Evolutionary conservation across 768 basidiomycete genomes (phyloP), one percentile per base, ranked within the genome.

Genomic region (Mycena filopes): DNA sequence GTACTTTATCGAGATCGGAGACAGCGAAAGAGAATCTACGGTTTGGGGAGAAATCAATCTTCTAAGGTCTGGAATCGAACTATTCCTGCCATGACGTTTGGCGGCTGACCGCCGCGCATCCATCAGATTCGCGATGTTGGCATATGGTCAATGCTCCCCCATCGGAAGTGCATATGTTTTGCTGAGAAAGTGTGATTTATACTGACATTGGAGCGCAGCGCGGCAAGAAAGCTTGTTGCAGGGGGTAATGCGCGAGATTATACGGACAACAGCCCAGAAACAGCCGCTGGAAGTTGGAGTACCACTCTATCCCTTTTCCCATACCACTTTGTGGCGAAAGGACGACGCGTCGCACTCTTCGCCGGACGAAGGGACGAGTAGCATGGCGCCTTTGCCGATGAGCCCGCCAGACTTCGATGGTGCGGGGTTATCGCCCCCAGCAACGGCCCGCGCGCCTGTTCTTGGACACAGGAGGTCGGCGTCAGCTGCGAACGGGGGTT

Each of bases 1-100:
- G 73, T 89, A 92, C 72, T 91, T 89, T 73, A 94, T 95, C 63
- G 92, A 94, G 74, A 86, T 87, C 48, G 88, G 89, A n/a, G 92
- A 95, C 76, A 80, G 81, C 16, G 86, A 86, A 51, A 81, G 87
- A 66, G 93, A 95, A 76, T 87, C 90, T 31, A 87, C 87, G 1
- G 89, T 91, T 12, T 95, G 94, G 93, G 91, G 91, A 0, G 93
- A 95, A 76, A 94, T 95, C 74, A 95, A 95, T 67, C 84, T 92
- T 2, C 79, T 95, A 50, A 84, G 93, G 93, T 91, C 70, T 38
- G 84, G 65, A 2, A 49, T 18, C 61, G 2, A n/a, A 6, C 40
- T 46, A 18, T 47, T 36, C 29, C 41, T 40, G 42, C 42, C 43
- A 45, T 42, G 25, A 50, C 41, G 63, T 46, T 48, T 41, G 53